Percentiles rank a stretch among this genome's conserved stretches.
Conservation (phyloP, 257 asterid genomes). For the Capsicum chinense region DNA sequence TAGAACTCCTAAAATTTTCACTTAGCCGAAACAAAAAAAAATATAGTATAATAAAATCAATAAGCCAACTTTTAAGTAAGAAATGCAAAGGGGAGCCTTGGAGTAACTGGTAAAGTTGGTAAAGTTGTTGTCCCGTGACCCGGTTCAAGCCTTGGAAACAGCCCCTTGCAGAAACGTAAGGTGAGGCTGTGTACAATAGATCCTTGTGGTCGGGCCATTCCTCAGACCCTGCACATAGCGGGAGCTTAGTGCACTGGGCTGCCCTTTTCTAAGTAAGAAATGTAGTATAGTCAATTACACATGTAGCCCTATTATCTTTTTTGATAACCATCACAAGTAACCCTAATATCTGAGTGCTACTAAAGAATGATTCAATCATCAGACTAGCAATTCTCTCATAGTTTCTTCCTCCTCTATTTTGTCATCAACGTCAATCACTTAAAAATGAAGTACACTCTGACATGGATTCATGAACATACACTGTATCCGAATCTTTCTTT, state of each 20-base stretch:
- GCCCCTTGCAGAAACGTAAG: too few species aligned
- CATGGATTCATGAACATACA: not conserved
- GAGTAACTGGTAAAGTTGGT: too few species aligned
- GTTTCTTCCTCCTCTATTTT: not conserved
- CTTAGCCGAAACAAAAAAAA: not conserved
- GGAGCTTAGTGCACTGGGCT: too few species aligned
- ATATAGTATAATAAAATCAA: not conserved
- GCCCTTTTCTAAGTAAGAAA: too few species aligned
- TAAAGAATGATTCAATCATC: not conserved
- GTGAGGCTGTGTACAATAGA: too few species aligned
- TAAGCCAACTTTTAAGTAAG: not conserved
- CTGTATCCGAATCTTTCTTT: not conserved
- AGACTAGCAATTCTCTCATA: not conserved
- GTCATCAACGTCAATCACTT: not conserved
- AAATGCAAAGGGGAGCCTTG: too few species aligned
- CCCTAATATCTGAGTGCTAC: not conserved
- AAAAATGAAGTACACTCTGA: conserved; percentile 3
- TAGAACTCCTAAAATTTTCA: not conserved
- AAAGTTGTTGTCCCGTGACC: too few species aligned
- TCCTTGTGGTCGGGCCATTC: too few species aligned
- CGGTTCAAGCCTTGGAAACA: too few species aligned
- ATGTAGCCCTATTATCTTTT: not conserved
- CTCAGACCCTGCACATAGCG: too few species aligned
- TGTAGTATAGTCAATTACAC: not conserved
- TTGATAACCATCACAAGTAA: too few species aligned